Percentiles rank a stretch among this genome's conserved stretches.
Conservation (phyloP, 1,284 basidiomycete species). For the Cutaneotrichosporon dermatis region DNA sequence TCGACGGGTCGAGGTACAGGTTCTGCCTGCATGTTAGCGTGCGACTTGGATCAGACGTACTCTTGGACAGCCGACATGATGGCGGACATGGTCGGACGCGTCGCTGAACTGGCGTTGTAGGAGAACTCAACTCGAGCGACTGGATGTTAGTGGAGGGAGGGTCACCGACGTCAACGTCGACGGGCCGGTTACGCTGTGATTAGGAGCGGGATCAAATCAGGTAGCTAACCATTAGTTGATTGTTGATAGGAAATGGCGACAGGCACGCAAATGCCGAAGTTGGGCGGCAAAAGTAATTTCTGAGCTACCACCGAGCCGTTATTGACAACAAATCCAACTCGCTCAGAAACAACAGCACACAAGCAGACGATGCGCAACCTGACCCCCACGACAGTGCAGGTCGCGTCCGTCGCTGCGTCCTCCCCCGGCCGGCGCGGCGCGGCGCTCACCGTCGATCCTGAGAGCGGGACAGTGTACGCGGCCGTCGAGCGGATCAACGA, state of each 20-base stretch:
- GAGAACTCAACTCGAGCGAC: too few relatives aligned
- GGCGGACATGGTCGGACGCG: neutral
- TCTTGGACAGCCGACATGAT: conserved; percentile 15
- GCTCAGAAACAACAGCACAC: neutral
- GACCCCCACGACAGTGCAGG: conserved; percentile 24
- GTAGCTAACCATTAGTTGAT: too few relatives aligned
- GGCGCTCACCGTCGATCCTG: conserved; percentile 56
- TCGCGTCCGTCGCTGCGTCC: conserved; percentile 7
- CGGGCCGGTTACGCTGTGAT: too few relatives aligned
- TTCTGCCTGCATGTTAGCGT: conserved; percentile 37
- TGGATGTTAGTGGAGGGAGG: too few relatives aligned
- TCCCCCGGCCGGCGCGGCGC: conserved; percentile 1
- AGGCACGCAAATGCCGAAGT: too few relatives aligned
- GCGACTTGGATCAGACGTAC: too few relatives aligned
- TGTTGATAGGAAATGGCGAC: too few relatives aligned
- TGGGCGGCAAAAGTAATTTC: too few relatives aligned
- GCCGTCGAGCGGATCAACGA: conserved; percentile 55
- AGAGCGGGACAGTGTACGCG: conserved; percentile 60
- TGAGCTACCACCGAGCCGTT: neutral
- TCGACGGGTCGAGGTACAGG: conserved; percentile 86
- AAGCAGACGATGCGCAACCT: conserved; percentile 26
- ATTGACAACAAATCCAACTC: neutral
- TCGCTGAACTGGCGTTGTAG: neutral
- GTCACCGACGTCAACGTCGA: too few relatives aligned
- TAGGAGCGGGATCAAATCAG: too few relatives aligned